phyloP scores from a whole-genome alignment of 2,329 filamentous ascomycete genomes.

The Rhynchosporium agropyri region DNA sequence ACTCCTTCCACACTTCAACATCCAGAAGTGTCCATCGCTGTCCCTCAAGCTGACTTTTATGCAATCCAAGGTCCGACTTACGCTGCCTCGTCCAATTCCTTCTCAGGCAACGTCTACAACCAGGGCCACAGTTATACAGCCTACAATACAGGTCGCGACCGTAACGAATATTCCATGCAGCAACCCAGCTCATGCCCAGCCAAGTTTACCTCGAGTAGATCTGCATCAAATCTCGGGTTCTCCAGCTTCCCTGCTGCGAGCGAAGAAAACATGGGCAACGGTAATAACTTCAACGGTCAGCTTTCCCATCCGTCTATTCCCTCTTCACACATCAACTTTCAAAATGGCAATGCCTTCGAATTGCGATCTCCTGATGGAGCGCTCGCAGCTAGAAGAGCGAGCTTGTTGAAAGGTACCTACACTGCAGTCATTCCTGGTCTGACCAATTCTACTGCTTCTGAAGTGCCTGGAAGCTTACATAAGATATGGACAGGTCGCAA shows the following conservation, averaged over 20 bases:
- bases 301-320: not conserved
- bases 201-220: not conserved
- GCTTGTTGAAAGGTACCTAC: not conserved
- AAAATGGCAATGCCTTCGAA: not conserved
- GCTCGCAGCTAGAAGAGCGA: not conserved
- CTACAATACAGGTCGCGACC: too few relatives aligned
- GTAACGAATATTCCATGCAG: too few relatives aligned
- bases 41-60: too few relatives aligned
- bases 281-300: not conserved
- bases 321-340: not conserved
- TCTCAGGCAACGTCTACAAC: too few relatives aligned
- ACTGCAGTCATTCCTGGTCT: not conserved
- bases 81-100: too few relatives aligned
- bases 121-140: too few relatives aligned
- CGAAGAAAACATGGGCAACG: not conserved
- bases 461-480: not conserved
- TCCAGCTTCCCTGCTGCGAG: not conserved
- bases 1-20: not conserved
- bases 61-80: too few relatives aligned
- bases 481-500: not conserved
- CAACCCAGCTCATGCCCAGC: too few relatives aligned
- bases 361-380: not conserved
- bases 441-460: not conserved
- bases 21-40: too few relatives aligned
- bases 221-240: not conserved